A percentile compares a stretch with the other conserved stretches of the same genome.
These are phyloP conservation scores for Litsea cubeba DNA, from an alignment of 164 flowering plant genomes.

Conservation along the genomic window DNA sequence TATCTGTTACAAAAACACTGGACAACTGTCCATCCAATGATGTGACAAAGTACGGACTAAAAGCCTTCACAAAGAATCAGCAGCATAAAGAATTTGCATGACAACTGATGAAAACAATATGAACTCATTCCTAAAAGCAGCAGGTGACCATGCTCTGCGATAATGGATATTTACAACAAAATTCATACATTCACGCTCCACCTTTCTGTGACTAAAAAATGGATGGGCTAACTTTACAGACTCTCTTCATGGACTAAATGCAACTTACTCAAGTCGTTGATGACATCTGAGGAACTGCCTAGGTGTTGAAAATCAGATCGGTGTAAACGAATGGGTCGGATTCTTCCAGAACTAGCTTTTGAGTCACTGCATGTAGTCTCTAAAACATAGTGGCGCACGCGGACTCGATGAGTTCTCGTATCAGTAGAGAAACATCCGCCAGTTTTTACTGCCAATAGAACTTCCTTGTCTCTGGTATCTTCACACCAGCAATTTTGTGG, in stretches of 20 bases:
- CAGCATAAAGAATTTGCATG: slow-evolving; percentile 2
- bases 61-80: slow-evolving; percentile 6
- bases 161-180: slow-evolving; percentile 19
- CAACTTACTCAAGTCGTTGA: slow-evolving; percentile 42
- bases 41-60: slow-evolving; percentile 7
- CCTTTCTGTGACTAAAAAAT: not conserved
- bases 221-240: not conserved
- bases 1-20: slow-evolving; percentile 9
- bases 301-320: slow-evolving; percentile 50
- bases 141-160: slow-evolving; percentile 6
- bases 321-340: slow-evolving; percentile 37
- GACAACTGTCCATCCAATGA: slow-evolving; percentile 7
- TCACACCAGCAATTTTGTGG: slow-evolving; percentile 91
- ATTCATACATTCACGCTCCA: not conserved
- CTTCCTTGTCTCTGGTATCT: slow-evolving; percentile 87
- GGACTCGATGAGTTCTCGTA: slow-evolving; percentile 39
- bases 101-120: not conserved
- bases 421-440: slow-evolving; percentile 49
- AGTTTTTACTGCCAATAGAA: slow-evolving; percentile 39
- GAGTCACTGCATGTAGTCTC: slow-evolving; percentile 32
- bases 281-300: slow-evolving; percentile 44
- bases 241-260: slow-evolving; percentile 32
- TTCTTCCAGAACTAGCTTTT: slow-evolving; percentile 24
- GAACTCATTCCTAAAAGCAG: not conserved
- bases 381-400: slow-evolving; percentile 56